These are phyloP conservation scores for Oryza nivara DNA, from an alignment of 176 grass and related monocot species.

Conservation along the genomic window DNA sequence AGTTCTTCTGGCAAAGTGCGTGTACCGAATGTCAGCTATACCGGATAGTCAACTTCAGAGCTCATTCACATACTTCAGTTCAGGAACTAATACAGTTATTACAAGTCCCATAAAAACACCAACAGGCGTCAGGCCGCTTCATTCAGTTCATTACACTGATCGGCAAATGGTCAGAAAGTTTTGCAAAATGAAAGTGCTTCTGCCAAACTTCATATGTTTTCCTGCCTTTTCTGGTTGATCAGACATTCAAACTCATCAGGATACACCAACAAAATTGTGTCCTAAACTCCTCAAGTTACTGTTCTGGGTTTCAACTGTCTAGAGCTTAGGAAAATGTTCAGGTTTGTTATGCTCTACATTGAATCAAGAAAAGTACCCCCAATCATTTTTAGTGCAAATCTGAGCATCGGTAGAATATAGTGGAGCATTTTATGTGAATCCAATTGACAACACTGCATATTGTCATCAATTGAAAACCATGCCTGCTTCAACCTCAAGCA, in stretches of 20 bases:
- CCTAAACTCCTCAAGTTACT: neutral
- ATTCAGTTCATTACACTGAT: too few species aligned
- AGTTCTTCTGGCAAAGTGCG: too few species aligned
- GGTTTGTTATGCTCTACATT: neutral
- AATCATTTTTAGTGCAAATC: neutral
- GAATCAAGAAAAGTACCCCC: neutral
- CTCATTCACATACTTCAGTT: too few species aligned
- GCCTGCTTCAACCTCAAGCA: neutral
- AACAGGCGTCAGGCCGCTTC: too few species aligned
- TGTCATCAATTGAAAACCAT: too few species aligned
- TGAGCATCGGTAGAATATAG: neutral
- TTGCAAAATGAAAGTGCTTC: neutral
- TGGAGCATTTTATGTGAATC: constrained; percentile 8
- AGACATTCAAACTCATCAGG: neutral
- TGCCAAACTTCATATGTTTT: neutral
- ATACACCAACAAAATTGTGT: neutral
- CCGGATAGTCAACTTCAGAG: too few species aligned
- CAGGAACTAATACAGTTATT: too few species aligned
- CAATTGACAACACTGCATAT: too few species aligned
- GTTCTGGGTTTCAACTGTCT: neutral
- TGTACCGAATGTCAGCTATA: too few species aligned
- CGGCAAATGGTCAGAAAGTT: too few species aligned
- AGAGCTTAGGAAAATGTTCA: neutral
- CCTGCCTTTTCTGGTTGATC: neutral
- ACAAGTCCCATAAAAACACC: too few species aligned